Evolutionary conservation across 257 asterid species (phyloP).

Genomic region (Plantago ovata): DNA sequence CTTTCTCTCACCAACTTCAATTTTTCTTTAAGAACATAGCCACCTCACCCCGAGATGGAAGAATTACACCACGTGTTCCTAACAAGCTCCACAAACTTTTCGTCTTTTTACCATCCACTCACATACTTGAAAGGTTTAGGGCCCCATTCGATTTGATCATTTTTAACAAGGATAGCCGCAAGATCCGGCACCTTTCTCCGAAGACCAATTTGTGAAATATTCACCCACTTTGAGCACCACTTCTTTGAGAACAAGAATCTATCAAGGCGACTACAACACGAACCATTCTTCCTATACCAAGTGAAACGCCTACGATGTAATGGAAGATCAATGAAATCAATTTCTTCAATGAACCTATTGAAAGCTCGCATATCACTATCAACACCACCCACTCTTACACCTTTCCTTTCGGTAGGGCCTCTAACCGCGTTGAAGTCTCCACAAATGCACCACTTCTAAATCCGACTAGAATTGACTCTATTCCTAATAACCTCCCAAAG

Average conservation of each 20-base stretch:
- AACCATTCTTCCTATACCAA: too few relatives aligned
- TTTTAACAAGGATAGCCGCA: not conserved
- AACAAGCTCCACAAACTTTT: not conserved
- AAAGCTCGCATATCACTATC: not conserved
- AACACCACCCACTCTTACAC: not conserved
- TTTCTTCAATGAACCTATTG: not conserved
- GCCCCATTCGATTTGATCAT: not conserved
- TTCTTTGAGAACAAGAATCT: too few relatives aligned
- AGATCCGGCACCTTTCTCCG: not conserved
- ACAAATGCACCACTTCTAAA: not conserved
- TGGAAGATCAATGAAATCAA: not conserved
- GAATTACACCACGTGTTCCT: not conserved
- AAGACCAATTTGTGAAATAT: not conserved
- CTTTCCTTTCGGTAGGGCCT: not conserved
- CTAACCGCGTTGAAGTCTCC: too few relatives aligned
- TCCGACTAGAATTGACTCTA: not conserved
- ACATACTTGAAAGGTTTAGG: too few relatives aligned
- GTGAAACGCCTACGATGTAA: not conserved
- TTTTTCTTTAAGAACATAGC: too few relatives aligned
- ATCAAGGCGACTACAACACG: too few relatives aligned
- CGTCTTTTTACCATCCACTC: not conserved
- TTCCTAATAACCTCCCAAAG: too few relatives aligned
- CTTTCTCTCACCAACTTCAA: not conserved
- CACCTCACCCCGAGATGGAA: not conserved
- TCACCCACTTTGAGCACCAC: not conserved